These are phyloP conservation scores for Lactarius hengduanensis DNA, from an alignment of 768 basidiomycete species.

Conservation along the genomic window DNA sequence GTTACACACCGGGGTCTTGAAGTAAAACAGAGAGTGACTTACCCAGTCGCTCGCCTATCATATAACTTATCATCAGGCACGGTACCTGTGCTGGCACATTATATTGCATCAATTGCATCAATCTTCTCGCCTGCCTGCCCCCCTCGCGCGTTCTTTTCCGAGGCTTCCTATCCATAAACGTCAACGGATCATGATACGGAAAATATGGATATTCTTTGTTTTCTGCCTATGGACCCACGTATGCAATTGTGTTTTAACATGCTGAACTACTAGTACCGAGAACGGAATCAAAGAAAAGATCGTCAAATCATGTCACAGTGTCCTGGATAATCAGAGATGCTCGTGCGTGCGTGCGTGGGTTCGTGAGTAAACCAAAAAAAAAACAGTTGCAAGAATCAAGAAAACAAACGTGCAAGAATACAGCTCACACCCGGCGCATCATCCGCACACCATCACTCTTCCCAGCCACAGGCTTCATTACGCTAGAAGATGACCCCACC, in stretches of 20 bases:
- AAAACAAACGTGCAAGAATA: background rate
- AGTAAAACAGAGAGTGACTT: no score
- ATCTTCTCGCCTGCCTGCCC: background rate
- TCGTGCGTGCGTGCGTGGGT: slow-evolving; percentile 10
- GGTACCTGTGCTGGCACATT: background rate
- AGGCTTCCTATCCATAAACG: background rate
- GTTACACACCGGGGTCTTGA: background rate
- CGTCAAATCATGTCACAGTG: background rate
- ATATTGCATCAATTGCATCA: no score
- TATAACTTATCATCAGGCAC: no score
- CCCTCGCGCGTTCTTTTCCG: background rate
- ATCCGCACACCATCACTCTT: slow-evolving; percentile 6
- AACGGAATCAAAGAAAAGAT: background rate
- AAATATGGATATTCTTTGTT: background rate
- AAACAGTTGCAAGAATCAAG: slow-evolving; percentile 1
- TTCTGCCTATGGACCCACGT: background rate
- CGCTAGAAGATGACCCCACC: slow-evolving; percentile 1
- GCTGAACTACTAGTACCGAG: background rate
- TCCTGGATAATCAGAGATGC: slow-evolving; percentile 14
- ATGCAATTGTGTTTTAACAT: background rate
- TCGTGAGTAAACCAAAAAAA: slow-evolving; percentile 18
- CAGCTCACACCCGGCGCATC: slow-evolving; percentile 17
- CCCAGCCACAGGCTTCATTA: background rate
- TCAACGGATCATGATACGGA: background rate
- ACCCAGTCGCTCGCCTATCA: no score